phyloP scores from a whole-genome alignment of 2,329 filamentous ascomycete genomes.

The Uncinocarpus reesii region DNA sequence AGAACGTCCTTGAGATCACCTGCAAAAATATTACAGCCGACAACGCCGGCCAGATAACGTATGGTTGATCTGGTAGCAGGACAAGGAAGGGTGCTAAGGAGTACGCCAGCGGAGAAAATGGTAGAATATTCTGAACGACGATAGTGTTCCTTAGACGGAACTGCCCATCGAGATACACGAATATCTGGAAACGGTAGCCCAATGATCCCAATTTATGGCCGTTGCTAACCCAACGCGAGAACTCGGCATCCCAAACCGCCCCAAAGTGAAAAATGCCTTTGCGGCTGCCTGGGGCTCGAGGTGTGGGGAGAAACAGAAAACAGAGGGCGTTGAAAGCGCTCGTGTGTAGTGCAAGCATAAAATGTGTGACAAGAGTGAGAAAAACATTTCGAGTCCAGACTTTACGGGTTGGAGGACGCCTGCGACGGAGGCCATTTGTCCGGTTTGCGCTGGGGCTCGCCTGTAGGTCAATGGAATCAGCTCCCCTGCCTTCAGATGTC shows the following conservation, averaged over 20 bases:
- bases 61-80: slow-evolving; percentile 49
- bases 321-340: slow-evolving; percentile 67
- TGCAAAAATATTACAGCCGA: slow-evolving; percentile 55
- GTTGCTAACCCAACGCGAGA: slow-evolving; percentile 65
- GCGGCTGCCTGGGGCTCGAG: slow-evolving; percentile 42
- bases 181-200: slow-evolving; percentile 64
- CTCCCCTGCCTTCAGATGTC: slow-evolving; percentile 19
- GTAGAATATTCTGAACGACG: slow-evolving; percentile 58
- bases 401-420: slow-evolving; percentile 38
- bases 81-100: slow-evolving; percentile 60
- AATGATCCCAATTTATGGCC: slow-evolving; percentile 61
- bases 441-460: slow-evolving; percentile 11
- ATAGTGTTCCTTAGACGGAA: slow-evolving; percentile 56
- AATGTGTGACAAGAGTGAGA: slow-evolving; percentile 52
- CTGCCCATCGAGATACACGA: slow-evolving; percentile 60
- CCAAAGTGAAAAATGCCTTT: slow-evolving; percentile 48
- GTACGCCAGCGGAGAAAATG: slow-evolving; percentile 62
- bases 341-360: slow-evolving; percentile 62
- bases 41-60: slow-evolving; percentile 55
- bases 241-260: slow-evolving; percentile 67
- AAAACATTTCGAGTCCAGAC: slow-evolving; percentile 47
- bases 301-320: slow-evolving; percentile 66
- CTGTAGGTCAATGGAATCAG: slow-evolving; percentile 26
- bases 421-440: slow-evolving; percentile 24
- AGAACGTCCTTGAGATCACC: slow-evolving; percentile 62